Conservation (phyloP, 2,329 filamentous ascomycete species). For the Pseudopithomyces maydicus region DNA sequence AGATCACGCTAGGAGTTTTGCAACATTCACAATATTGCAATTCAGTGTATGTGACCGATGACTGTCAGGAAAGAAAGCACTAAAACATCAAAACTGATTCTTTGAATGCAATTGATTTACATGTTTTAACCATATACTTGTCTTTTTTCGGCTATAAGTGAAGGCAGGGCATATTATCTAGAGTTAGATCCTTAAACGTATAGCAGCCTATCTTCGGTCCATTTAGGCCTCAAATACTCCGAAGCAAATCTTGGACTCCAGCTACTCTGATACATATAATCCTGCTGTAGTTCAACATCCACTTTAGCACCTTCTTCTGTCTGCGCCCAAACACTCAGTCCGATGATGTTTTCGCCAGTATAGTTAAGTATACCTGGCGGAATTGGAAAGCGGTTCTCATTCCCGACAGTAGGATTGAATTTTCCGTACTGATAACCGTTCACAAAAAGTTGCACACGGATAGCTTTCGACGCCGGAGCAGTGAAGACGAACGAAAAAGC, state of each 20-base stretch:
- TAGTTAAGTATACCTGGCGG: constrained; percentile 65
- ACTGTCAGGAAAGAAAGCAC: too few species aligned
- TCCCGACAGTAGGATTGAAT: constrained; percentile 65
- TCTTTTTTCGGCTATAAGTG: background rate
- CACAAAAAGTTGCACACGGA: constrained; percentile 64
- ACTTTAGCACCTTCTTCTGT: constrained; percentile 57
- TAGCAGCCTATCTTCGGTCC: constrained; percentile 46
- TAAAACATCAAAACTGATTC: too few species aligned
- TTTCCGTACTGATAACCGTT: constrained; percentile 69
- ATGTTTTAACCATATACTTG: too few species aligned
- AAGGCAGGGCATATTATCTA: background rate
- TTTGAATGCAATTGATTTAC: too few species aligned
- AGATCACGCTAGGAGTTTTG: too few species aligned
- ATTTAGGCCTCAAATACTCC: constrained; percentile 57
- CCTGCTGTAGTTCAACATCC: constrained; percentile 57
- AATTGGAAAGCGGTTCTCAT: constrained; percentile 65
- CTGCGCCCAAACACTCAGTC: constrained; percentile 65
- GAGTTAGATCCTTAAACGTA: constrained; percentile 29
- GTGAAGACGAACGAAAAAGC: constrained; percentile 62
- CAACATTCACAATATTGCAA: too few species aligned
- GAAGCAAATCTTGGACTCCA: constrained; percentile 58
- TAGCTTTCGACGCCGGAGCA: constrained; percentile 49
- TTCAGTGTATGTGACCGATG: too few species aligned
- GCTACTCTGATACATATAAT: constrained; percentile 60
- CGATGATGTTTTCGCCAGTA: constrained; percentile 62